A percentile compares a stretch with the other conserved stretches of the same genome.
Conservation (phyloP, 2,329 filamentous ascomycete genomes). For the Grosmannia serpens region DNA sequence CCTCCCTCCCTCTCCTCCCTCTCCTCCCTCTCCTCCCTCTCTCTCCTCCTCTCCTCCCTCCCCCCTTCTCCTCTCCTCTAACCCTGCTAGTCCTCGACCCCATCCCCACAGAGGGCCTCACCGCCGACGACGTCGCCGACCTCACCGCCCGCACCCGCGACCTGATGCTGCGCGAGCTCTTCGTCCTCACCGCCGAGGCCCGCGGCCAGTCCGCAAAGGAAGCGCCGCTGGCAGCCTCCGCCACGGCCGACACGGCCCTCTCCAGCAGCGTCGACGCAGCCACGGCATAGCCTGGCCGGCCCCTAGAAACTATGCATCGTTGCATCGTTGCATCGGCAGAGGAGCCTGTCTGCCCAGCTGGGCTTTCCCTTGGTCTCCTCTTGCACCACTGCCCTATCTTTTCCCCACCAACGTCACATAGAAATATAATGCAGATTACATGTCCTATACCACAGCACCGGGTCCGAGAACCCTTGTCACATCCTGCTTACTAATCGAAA, state of each 20-base stretch:
- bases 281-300: constrained; percentile 4
- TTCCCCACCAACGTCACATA: not conserved
- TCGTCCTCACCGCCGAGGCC: constrained; percentile 39
- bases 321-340: not conserved
- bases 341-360: not conserved
- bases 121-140: constrained; percentile 64
- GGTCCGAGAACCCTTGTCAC: not conserved
- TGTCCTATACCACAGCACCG: not conserved
- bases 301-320: not conserved
- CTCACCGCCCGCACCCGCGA: constrained; percentile 58
- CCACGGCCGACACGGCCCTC: not conserved
- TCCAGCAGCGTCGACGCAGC: constrained; percentile 7
- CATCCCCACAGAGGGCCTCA: constrained; percentile 64
- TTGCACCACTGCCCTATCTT: not conserved
- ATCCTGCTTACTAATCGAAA: not conserved
- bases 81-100: constrained; percentile 58
- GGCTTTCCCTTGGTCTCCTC: not conserved
- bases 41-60: not conserved
- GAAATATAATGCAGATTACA: not conserved
- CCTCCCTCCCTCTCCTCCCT: not conserved
- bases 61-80: not conserved
- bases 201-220: constrained; percentile 1
- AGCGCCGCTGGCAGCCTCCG: not conserved
- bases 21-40: not conserved
- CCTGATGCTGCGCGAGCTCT: constrained; percentile 60